Percentiles rank a stretch among this genome's conserved stretches.
Conservation (phyloP, 768 basidiomycete species). For the Boletus rubroflammeus region DNA sequence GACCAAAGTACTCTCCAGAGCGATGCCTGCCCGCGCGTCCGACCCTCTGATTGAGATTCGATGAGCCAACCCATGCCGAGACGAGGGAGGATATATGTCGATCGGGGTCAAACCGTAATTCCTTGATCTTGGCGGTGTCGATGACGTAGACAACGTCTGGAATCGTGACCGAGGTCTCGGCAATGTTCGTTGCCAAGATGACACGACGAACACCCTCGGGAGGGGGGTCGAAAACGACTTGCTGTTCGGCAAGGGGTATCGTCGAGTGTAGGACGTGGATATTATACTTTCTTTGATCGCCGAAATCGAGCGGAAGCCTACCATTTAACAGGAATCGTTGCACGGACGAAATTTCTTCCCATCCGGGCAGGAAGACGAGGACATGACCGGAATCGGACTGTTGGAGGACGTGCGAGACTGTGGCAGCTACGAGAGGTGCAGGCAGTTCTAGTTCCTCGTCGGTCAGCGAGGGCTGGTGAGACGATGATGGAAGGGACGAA, state of each 20-base stretch:
- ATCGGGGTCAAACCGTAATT: conserved; percentile 84
- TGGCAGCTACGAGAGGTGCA: conserved; percentile 73
- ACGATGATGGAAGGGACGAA: conserved; percentile 3
- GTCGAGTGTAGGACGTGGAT: conserved; percentile 88
- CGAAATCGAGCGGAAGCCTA: conserved; percentile 56
- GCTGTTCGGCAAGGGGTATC: conserved; percentile 85
- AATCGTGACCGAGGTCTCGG: conserved; percentile 93
- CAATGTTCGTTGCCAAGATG: conserved; percentile 92
- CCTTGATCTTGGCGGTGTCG: conserved; percentile 85
- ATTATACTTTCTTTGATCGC: conserved; percentile 51
- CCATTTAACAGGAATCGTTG: conserved; percentile 58
- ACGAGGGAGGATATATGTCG: conserved; percentile 86
- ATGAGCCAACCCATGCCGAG: conserved; percentile 86
- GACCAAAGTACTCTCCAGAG: conserved; percentile 86
- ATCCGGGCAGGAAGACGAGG: conserved; percentile 88
- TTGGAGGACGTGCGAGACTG: conserved; percentile 72
- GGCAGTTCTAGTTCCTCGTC: conserved; percentile 74
- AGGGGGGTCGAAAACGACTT: conserved; percentile 84
- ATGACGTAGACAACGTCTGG: conserved; percentile 94
- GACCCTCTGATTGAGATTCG: conserved; percentile 87
- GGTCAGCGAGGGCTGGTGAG: conserved; percentile 8
- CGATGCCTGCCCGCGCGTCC: conserved; percentile 92
- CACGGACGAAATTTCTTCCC: conserved; percentile 82
- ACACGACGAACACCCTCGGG: conserved; percentile 74
- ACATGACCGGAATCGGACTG: conserved; percentile 80